Percentiles rank a stretch among this genome's conserved stretches.
phyloP scores from a whole-genome alignment of 2,329 filamentous ascomycete species.

The Didymella arachidicola region DNA sequence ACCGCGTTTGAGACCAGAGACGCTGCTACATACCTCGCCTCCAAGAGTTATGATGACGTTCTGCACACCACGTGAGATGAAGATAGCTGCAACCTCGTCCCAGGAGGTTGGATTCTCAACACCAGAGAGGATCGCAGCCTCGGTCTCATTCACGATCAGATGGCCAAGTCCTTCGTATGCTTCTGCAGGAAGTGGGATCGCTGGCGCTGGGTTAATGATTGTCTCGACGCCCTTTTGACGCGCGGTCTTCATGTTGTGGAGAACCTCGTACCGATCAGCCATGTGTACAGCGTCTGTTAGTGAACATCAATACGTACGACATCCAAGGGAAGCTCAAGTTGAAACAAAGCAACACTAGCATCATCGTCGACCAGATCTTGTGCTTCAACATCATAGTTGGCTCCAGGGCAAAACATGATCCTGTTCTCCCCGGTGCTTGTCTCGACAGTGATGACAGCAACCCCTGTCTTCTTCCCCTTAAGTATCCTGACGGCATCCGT shows the following conservation, averaged over 20 bases:
- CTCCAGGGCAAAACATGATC: constrained; percentile 58
- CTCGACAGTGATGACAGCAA: constrained; percentile 60
- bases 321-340: constrained; percentile 57
- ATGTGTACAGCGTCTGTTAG: neutral
- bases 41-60: constrained; percentile 88
- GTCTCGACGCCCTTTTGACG: constrained; percentile 57
- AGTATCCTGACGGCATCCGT: constrained; percentile 51
- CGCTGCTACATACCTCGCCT: constrained; percentile 63
- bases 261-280: constrained; percentile 31
- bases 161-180: constrained; percentile 75
- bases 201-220: constrained; percentile 83
- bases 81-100: constrained; percentile 54
- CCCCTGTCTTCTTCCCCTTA: constrained; percentile 56
- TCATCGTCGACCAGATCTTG: constrained; percentile 51
- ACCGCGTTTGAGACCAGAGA: neutral
- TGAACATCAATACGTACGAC: constrained; percentile 38
- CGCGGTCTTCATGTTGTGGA: constrained; percentile 49
- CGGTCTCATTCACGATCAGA: constrained; percentile 89
- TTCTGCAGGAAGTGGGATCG: constrained; percentile 70
- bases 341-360: constrained; percentile 55
- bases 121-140: constrained; percentile 76
- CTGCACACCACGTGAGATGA: constrained; percentile 73
- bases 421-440: constrained; percentile 58
- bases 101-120: constrained; percentile 47
- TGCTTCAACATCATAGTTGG: constrained; percentile 53